Base-by-base conservation (phyloP, 73 alveolate genomes). In the Symbiodinium pilosum region DNA sequence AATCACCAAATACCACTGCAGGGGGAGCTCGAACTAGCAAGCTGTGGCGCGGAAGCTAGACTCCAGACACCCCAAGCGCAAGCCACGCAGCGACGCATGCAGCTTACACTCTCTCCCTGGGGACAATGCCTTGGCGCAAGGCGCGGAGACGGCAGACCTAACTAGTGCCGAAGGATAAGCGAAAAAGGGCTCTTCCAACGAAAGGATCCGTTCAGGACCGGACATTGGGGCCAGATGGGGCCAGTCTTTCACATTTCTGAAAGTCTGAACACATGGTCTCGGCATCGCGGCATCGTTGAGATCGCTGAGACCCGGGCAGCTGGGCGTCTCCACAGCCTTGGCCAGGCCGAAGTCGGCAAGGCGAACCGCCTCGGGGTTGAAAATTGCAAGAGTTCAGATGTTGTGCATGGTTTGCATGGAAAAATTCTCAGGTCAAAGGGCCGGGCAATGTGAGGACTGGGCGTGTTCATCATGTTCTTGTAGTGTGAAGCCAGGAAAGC, bases 301-400 rank as follows among this genome's bases (percentile, higher is more conserved):
- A n/a, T n/a, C n/a, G n/a, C n/a, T n/a, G n/a, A n/a, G n/a, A n/a
- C n/a, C n/a, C n/a, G n/a, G 40, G 77, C 77, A 64, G 38, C 38
- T 64, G 0, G 77, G 77, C 11, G 77, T 36, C 88, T 91, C 97
- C 88, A 91, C 39, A 42, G 88, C 75, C 77, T 91, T 91, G 38
- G 97, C 97, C 44, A 91, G 68, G 77, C 97, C 97, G 30, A 91
- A 91, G 52, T 91, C 97, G 36, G 88, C 97, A 47, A 91, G 47
- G 64, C 97, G 97, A 16, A 91, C 6, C n/a, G 97, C 97, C 96
- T 91, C 20, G 36, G 56, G 30, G 38, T 26, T 30, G 28, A n/a
- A n/a, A n/a, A n/a, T n/a, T n/a, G n/a, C n/a, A n/a, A n/a, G n/a
- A n/a, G n/a, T n/a, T n/a, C n/a, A n/a, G n/a, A n/a, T n/a, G n/a